Conservation (phyloP, 2,329 filamentous ascomycete species). For the Exophiala phaeomuriformis region DNA sequence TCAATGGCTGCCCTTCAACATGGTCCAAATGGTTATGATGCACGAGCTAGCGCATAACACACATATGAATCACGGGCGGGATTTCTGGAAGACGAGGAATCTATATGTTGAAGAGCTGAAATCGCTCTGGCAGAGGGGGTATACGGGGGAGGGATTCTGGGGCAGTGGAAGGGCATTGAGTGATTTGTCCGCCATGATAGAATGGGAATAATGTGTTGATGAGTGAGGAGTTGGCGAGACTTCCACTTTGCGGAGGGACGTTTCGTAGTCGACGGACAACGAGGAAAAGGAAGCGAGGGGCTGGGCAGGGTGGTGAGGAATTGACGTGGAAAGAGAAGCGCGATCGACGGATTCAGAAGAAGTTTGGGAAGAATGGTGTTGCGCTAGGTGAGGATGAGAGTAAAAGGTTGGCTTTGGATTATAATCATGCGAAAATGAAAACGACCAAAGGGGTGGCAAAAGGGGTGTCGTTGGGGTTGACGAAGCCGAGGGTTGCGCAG, state of each 20-base stretch:
- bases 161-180: constrained; percentile 59
- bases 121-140: constrained; percentile 59
- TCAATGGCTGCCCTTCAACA: too few species aligned
- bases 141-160: constrained; percentile 79
- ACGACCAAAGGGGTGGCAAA: too few species aligned
- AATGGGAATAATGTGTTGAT: constrained; percentile 41
- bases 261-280: constrained; percentile 53
- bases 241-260: constrained; percentile 75
- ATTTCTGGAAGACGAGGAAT: constrained; percentile 75
- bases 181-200: constrained; percentile 53
- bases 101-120: constrained; percentile 65
- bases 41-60: constrained; percentile 82
- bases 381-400: constrained; percentile 63
- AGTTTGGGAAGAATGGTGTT: constrained; percentile 66
- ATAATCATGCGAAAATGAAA: constrained; percentile 38
- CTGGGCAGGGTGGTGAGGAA: constrained; percentile 38
- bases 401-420: constrained; percentile 58
- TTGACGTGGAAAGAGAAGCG: constrained; percentile 65
- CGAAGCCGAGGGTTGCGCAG: constrained; percentile 65
- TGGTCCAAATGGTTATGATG: constrained; percentile 94
- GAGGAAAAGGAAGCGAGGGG: constrained; percentile 45
- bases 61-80: constrained; percentile 81
- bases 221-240: constrained; percentile 53
- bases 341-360: constrained; percentile 63
- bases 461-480: constrained; percentile 45